Evolutionary conservation across 169 alveolate species (phyloP).

Genomic region (Plasmodium vinckei): DNA sequence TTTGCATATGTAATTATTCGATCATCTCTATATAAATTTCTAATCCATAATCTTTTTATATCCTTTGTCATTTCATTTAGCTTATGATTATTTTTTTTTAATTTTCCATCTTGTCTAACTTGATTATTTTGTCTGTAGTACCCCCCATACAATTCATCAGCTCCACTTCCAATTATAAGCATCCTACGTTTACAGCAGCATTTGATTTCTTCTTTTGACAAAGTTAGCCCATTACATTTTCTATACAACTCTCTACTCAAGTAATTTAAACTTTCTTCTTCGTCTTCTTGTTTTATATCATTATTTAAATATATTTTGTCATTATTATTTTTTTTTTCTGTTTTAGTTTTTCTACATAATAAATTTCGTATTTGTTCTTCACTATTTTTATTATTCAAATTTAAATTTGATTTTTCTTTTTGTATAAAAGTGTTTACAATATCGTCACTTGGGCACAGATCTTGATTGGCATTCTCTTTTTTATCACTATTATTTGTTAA

Average conservation of each 20-base stretch:
- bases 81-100: neutral
- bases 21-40: slow-evolving; percentile 85
- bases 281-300: neutral
- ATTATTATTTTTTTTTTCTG: slow-evolving; percentile 13
- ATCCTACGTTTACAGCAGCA: slow-evolving; percentile 22
- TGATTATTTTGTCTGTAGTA: slow-evolving; percentile 81
- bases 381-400: neutral
- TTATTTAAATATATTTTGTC: slow-evolving; percentile 1
- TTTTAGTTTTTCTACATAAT: slow-evolving; percentile 7
- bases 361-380: slow-evolving; percentile 38
- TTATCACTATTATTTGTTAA: neutral
- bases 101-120: neutral
- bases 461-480: neutral
- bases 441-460: too few relatives aligned
- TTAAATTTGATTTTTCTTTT: neutral
- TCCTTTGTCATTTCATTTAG: slow-evolving; percentile 74
- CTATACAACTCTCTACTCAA: slow-evolving; percentile 8
- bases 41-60: slow-evolving; percentile 80
- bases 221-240: neutral
- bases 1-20: slow-evolving; percentile 77
- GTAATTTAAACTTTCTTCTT: slow-evolving; percentile 4
- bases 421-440: neutral
- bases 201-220: neutral
- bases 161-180: slow-evolving; percentile 83
- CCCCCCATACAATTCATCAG: slow-evolving; percentile 86